These are phyloP conservation scores for Colletotrichum somersetense DNA, from an alignment of 2,329 filamentous ascomycete genomes.

Conservation along the genomic window DNA sequence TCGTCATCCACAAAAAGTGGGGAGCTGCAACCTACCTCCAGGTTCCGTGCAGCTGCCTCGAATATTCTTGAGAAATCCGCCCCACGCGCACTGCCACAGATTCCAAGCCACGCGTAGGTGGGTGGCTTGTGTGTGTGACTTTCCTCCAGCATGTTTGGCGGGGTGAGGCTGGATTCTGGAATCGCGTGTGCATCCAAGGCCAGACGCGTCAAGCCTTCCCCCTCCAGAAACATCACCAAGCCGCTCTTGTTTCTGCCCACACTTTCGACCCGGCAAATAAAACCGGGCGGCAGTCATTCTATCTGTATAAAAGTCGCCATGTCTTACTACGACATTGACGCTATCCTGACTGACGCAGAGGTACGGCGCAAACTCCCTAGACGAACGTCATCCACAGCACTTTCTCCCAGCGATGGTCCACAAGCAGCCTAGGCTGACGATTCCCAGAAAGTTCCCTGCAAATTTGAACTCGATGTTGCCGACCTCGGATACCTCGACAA, in stretches of 20 bases:
- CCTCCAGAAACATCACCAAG: neutral
- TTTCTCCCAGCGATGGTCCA: neutral
- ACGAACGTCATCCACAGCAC: neutral
- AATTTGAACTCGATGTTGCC: constrained; percentile 90
- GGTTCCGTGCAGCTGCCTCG: neutral
- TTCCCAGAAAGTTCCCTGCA: constrained; percentile 90
- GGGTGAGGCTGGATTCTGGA: neutral
- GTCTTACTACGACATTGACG: constrained; percentile 88
- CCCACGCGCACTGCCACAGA: neutral
- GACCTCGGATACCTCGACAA: constrained; percentile 91
- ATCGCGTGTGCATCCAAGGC: neutral
- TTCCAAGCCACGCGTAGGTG: neutral
- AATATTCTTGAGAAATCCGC: constrained; percentile 20
- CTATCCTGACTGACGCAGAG: constrained; percentile 88
- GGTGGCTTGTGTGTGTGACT: neutral
- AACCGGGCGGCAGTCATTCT: rapidly evolving
- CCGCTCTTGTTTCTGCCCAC: neutral
- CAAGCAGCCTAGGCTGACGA: constrained; percentile 5
- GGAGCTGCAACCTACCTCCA: constrained; percentile 21
- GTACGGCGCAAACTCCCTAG: constrained; percentile 55
- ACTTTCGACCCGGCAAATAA: neutral
- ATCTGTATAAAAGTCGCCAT: constrained; percentile 46
- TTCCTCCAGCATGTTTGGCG: neutral
- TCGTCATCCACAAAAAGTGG: constrained; percentile 38
- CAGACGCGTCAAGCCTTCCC: constrained; percentile 7